Percentiles rank a stretch among this genome's conserved stretches.
Evolutionary conservation across 1,139 yeast species (phyloP).

Genomic region (Taphrina pruni): DNA sequence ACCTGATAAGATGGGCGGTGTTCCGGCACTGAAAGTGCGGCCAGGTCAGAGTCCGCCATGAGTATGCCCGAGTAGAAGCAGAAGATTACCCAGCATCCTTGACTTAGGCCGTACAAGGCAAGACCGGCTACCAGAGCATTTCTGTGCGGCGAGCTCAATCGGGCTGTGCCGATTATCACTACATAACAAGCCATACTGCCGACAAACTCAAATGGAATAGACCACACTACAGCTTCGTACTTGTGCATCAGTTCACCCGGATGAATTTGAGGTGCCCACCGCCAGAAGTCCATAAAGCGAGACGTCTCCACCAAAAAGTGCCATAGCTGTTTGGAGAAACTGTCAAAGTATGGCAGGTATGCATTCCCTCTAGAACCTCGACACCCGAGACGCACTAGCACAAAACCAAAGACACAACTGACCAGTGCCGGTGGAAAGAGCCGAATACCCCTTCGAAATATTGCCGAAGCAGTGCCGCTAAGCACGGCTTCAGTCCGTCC

Average conservation of each 20-base stretch:
- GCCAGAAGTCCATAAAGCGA: constrained; percentile 14
- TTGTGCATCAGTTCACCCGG: constrained; percentile 16
- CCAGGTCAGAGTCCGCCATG: constrained; percentile 5
- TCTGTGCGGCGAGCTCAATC: background rate
- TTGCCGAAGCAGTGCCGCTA: background rate
- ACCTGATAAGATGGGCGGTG: background rate
- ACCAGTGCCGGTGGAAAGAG: constrained; percentile 28
- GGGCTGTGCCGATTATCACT: constrained; percentile 14
- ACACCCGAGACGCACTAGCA: constrained; percentile 19
- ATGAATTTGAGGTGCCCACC: background rate
- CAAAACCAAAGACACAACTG: constrained; percentile 4
- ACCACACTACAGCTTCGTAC: constrained; percentile 24
- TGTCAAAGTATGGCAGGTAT: constrained; percentile 8
- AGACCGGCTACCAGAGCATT: background rate
- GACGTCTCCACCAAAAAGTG: constrained; percentile 10
- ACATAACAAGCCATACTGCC: constrained; percentile 22
- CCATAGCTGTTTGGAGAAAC: constrained; percentile 7
- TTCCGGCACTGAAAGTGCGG: background rate
- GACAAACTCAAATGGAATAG: constrained; percentile 23
- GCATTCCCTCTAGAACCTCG: constrained; percentile 3
- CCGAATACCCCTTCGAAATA: constrained; percentile 30
- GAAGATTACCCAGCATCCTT: constrained; percentile 15
- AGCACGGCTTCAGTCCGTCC: background rate
- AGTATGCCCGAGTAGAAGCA: constrained; percentile 32
- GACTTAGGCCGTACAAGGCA: constrained; percentile 4